Base-by-base conservation (phyloP, 306 rosid genomes). In the Canavalia gladiata region DNA sequence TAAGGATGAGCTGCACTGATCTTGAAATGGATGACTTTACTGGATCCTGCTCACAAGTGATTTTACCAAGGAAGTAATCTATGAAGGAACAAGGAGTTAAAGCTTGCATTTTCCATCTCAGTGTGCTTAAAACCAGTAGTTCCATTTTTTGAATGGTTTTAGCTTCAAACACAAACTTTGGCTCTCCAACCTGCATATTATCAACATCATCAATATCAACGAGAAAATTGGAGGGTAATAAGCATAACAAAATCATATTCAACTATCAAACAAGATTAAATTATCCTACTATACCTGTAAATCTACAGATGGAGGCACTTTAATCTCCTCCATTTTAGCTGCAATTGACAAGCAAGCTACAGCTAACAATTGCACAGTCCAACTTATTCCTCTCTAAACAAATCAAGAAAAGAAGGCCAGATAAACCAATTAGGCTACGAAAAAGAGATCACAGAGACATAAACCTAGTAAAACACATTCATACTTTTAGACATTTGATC, bases 331-430 rank as follows among this genome's bases (percentile, higher is more conserved):
- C 95, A 92, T 85, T 84, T 93, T 95, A 34, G 91, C 91, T 34
- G 92, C 97, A 74, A 95, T 65, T 60, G 95, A 91, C 50, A 95
- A 76, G 86, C 99, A 95, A 72, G 97, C 94, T 60, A 95, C 95
- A 56, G 97, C 94, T 73, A 90, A 75, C 87, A 95, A 84, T 83
- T 93, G 97, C 83, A 81, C 88, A 4, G 89, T 79, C 99, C 99
- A 95, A 37, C 85, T 63, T 73, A 85, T 80, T 35, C 86, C 96
- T 87, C 67, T 87, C 99, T 95, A 83, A 4, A 78, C 7, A 41
- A 39, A 43, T 35, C 71, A 76, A 51, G 64, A 72, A 29, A 62
- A 78, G 81, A 41, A 81, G 42, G 42, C 62, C 75, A 74, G 34
- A 45, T 68, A 69, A 57, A 79, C 30, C 75, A 74, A 84, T 78